Conservation (phyloP, 1,284 basidiomycete species). For the Trichosporon ovoides region DNA sequence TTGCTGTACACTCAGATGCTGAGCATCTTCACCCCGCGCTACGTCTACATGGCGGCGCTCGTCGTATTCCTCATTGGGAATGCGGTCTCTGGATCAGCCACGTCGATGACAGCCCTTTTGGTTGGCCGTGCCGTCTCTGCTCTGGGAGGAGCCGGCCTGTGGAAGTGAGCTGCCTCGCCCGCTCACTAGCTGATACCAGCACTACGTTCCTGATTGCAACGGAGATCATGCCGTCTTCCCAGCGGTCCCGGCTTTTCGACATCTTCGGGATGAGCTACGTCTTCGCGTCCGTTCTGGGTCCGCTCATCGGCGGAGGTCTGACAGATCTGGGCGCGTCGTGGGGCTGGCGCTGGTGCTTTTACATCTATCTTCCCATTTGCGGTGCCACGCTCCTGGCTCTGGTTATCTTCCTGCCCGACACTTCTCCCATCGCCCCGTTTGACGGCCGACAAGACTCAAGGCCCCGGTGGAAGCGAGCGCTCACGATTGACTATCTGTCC, state of each 20-base stretch:
- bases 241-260: slow-evolving; percentile 25
- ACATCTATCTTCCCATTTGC: slow-evolving; percentile 28
- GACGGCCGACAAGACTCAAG: slow-evolving; percentile 21
- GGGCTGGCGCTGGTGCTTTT: slow-evolving; percentile 49
- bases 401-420: slow-evolving; percentile 18
- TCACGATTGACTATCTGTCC: slow-evolving; percentile 28
- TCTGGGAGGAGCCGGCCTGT: slow-evolving; percentile 30
- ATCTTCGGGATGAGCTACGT: slow-evolving; percentile 27
- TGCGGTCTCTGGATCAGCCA: slow-evolving; percentile 27
- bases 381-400: slow-evolving; percentile 20
- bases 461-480: slow-evolving; percentile 14
- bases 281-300: slow-evolving; percentile 27
- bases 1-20: slow-evolving; percentile 28
- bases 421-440: slow-evolving; percentile 20
- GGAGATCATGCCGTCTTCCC: slow-evolving; percentile 27
- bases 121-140: slow-evolving; percentile 26
- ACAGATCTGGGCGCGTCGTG: slow-evolving; percentile 20
- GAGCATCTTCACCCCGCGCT: slow-evolving; percentile 25
- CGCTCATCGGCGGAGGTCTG: slow-evolving; percentile 28
- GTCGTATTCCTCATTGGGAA: slow-evolving; percentile 25
- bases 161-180: slow-evolving; percentile 20
- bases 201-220: slow-evolving; percentile 27
- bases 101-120: slow-evolving; percentile 28
- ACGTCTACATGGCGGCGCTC: slow-evolving; percentile 23
- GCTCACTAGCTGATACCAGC: neutral